Conservation (phyloP, 2,329 filamentous ascomycete genomes). For the Aureobasidium subglaciale region DNA sequence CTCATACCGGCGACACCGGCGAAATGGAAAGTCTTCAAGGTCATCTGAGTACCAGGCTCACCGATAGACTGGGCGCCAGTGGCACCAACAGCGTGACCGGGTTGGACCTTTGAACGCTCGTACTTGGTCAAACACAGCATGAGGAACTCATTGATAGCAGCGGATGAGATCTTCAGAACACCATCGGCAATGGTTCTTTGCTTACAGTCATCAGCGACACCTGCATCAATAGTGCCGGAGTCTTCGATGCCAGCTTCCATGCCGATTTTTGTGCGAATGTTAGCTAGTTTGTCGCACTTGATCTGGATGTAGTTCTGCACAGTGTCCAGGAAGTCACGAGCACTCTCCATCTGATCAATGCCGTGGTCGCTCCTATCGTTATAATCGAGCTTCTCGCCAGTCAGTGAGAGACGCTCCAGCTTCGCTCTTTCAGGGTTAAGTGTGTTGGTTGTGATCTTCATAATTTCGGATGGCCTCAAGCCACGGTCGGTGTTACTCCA, state of each 20-base stretch:
- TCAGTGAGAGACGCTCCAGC: conserved; percentile 55
- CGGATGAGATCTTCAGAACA: conserved; percentile 74
- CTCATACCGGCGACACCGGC: conserved; percentile 99
- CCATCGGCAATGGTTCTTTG: conserved; percentile 49
- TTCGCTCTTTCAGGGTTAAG: conserved; percentile 62
- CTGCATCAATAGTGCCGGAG: background rate
- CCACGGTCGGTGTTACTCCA: conserved; percentile 71
- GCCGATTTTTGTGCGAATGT: conserved; percentile 19
- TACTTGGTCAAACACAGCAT: conserved; percentile 81
- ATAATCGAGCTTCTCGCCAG: conserved; percentile 57
- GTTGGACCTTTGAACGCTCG: conserved; percentile 82
- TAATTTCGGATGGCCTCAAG: conserved; percentile 67
- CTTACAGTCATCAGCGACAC: conserved; percentile 10
- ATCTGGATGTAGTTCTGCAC: conserved; percentile 61
- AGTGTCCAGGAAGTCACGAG: conserved; percentile 70
- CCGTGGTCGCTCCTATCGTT: conserved; percentile 58
- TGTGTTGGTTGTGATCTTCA: conserved; percentile 58
- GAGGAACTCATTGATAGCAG: conserved; percentile 70
- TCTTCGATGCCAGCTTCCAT: conserved; percentile 14
- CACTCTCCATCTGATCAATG: conserved; percentile 59
- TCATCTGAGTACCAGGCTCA: conserved; percentile 98
- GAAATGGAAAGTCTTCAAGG: conserved; percentile 98
- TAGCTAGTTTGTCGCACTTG: conserved; percentile 25
- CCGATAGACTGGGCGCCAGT: conserved; percentile 97
- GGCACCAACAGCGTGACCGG: conserved; percentile 90